A percentile compares a stretch with the other conserved stretches of the same genome.
Evolutionary conservation across 192 early-diverging fungal species (phyloP).

Genomic region (Dissophora ornata): DNA sequence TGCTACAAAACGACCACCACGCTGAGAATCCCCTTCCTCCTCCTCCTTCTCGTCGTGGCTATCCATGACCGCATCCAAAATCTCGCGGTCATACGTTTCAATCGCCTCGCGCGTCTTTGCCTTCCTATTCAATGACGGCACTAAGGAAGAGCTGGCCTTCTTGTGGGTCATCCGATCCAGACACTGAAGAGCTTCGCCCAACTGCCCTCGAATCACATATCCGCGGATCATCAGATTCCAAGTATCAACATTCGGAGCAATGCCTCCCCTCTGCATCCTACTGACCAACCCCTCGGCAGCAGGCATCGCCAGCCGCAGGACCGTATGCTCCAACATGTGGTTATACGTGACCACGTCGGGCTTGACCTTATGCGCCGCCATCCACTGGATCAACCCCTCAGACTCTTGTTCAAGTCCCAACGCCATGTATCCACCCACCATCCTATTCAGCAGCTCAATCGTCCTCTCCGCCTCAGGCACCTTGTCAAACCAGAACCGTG

Average conservation of each 20-base stretch:
- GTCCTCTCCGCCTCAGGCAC: constrained; percentile 10
- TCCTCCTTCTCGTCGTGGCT: constrained; percentile 1
- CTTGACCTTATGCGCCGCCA: constrained; percentile 34
- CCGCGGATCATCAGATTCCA: constrained; percentile 47
- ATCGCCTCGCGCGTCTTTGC: constrained; percentile 30
- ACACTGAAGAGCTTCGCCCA: constrained; percentile 22
- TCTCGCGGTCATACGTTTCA: constrained; percentile 31
- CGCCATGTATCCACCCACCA: constrained; percentile 44
- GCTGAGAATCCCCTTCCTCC: background rate
- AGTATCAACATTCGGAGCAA: constrained; percentile 23
- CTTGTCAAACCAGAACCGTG: constrained; percentile 39
- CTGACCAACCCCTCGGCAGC: constrained; percentile 28
- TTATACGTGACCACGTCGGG: constrained; percentile 41
- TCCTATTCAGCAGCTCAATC: constrained; percentile 28
- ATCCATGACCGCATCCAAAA: constrained; percentile 24
- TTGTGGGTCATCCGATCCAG: constrained; percentile 39
- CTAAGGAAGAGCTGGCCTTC: no score
- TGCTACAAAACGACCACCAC: no score
- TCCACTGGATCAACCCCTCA: constrained; percentile 34
- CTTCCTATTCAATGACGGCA: no score
- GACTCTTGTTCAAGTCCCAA: constrained; percentile 40
- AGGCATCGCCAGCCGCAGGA: constrained; percentile 27
- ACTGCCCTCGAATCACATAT: constrained; percentile 31
- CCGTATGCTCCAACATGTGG: constrained; percentile 38
- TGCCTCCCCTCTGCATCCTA: constrained; percentile 25